Conservation (phyloP, 2,329 filamentous ascomycete genomes). For the Diaporthe eres region DNA sequence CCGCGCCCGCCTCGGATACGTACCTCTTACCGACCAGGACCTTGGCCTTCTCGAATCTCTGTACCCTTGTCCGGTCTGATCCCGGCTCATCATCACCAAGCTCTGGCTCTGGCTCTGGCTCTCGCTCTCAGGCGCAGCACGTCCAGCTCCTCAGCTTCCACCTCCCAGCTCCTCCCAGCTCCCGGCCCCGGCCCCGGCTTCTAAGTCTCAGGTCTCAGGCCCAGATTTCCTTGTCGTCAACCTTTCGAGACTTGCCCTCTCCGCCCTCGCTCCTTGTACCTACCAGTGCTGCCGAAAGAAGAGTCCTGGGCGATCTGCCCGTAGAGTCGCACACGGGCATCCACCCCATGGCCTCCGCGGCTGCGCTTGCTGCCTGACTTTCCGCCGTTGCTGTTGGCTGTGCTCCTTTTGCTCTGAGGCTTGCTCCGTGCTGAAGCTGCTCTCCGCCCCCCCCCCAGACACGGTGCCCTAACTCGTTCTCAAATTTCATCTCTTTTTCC, state of each 20-base stretch:
- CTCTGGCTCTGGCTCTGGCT: conserved; percentile 34
- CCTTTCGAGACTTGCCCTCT: conserved; percentile 28
- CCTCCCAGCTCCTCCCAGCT: conserved; percentile 29
- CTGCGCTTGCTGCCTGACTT: conserved; percentile 52
- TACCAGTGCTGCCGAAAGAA: conserved; percentile 31
- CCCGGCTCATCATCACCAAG: conserved; percentile 26
- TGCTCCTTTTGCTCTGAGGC: conserved; percentile 41
- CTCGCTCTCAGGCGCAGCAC: conserved; percentile 28
- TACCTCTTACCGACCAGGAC: conserved; percentile 38
- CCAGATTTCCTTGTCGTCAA: conserved; percentile 40
- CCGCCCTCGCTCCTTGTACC: conserved; percentile 35
- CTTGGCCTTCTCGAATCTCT: conserved; percentile 37
- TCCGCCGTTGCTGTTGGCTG: conserved; percentile 44
- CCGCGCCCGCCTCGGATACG: conserved; percentile 33
- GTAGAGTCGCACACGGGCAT: conserved; percentile 31
- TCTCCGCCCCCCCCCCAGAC: conserved; percentile 33
- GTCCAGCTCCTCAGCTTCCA: conserved; percentile 37
- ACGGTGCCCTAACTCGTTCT: conserved; percentile 41
- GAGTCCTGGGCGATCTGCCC: conserved; percentile 36
- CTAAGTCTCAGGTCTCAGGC: conserved; percentile 36
- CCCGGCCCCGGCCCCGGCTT: conserved; percentile 37
- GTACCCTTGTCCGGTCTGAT: conserved; percentile 39
- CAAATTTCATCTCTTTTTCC: conserved; percentile 42
- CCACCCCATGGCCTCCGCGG: conserved; percentile 47
- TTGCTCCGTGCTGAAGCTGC: conserved; percentile 39